Evolutionary conservation across 2,329 filamentous ascomycete species (phyloP).

Genomic region (Cercospora nicotianae): DNA sequence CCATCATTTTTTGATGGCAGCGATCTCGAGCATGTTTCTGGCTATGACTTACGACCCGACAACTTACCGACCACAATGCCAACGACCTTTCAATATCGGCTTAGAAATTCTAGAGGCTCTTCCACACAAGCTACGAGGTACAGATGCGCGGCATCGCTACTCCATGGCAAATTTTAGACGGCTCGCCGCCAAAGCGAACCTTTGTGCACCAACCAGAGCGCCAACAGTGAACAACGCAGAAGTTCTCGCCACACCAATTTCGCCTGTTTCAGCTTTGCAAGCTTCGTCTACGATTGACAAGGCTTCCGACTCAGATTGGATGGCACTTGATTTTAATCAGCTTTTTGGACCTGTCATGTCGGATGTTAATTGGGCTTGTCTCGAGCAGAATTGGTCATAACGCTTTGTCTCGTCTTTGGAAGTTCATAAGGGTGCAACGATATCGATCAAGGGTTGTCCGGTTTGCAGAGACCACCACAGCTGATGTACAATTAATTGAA

Average conservation of each 20-base stretch:
- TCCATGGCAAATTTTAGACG: background rate
- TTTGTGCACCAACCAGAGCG: background rate
- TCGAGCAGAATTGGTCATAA: background rate
- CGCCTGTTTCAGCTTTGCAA: background rate
- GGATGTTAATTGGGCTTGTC: background rate
- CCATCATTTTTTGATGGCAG: background rate
- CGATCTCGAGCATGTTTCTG: background rate
- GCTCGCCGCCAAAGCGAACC: background rate
- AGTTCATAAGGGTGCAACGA: background rate
- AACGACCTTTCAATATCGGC: background rate
- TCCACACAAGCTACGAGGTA: background rate
- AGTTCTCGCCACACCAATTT: background rate
- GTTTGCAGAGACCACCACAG: background rate
- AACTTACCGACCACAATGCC: background rate
- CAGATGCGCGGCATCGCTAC: background rate
- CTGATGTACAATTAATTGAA: background rate
- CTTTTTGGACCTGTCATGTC: background rate
- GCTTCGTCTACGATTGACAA: background rate
- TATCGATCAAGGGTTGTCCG: background rate
- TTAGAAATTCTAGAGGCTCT: background rate
- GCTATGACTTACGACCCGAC: background rate
- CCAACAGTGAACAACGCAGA: background rate
- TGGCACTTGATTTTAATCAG: background rate
- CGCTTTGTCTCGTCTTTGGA: background rate
- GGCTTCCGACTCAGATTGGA: background rate